These are phyloP conservation scores for Raphanus hybrid DNA, from an alignment of 441 rosid species.

Conservation along the genomic window DNA sequence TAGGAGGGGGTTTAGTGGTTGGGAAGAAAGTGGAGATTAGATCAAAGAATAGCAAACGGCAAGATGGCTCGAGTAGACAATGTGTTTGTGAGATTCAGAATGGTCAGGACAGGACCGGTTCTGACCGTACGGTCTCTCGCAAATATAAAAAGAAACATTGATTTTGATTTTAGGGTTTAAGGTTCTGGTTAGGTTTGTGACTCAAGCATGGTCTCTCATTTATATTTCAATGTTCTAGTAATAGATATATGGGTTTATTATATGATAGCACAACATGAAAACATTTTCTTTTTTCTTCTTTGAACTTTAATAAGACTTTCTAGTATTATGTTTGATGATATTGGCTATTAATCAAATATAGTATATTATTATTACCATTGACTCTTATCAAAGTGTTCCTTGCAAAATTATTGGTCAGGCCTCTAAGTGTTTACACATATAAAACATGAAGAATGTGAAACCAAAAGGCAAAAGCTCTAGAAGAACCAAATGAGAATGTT, in stretches of 20 bases:
- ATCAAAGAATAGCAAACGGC: conserved; percentile 50
- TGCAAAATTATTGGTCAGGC: background rate
- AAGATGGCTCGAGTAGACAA: conserved; percentile 32
- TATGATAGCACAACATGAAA: background rate
- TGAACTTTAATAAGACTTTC: background rate
- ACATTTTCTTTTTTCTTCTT: background rate
- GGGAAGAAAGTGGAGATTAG: conserved; percentile 54
- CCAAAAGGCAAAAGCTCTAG: background rate
- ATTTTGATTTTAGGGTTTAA: background rate
- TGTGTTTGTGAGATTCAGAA: conserved; percentile 26
- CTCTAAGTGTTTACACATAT: background rate
- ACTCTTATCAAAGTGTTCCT: background rate
- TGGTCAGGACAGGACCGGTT: background rate
- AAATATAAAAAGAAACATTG: background rate
- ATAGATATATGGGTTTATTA: background rate
- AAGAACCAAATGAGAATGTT: background rate
- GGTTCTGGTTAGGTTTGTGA: background rate
- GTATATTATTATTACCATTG: background rate
- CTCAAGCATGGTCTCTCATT: background rate
- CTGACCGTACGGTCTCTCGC: background rate
- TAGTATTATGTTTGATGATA: background rate
- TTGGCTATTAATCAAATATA: background rate
- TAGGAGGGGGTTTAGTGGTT: conserved; percentile 53
- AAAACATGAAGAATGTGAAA: background rate
- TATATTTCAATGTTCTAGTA: background rate